phyloP scores from a whole-genome alignment of 2,329 filamentous ascomycete genomes.

The Alternaria sp. region DNA sequence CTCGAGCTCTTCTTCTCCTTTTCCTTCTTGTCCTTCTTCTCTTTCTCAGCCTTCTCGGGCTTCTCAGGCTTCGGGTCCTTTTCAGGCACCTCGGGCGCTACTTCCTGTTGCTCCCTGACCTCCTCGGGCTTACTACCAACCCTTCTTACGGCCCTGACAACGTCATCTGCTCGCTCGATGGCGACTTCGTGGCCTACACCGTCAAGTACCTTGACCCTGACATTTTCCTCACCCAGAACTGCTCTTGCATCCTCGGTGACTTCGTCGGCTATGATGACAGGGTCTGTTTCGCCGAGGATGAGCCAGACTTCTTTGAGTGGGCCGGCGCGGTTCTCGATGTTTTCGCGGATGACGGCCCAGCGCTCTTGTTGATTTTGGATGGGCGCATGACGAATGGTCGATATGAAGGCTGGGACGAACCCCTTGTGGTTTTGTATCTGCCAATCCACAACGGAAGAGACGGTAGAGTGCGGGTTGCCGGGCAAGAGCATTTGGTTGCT shows the following conservation, averaged over 20 bases:
- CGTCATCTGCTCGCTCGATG: conserved; percentile 64
- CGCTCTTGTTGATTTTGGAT: conserved; percentile 68
- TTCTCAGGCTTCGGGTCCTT: neutral
- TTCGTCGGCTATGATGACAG: conserved; percentile 71
- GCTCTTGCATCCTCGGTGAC: conserved; percentile 65
- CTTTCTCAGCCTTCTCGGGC: neutral
- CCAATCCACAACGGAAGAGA: conserved; percentile 71
- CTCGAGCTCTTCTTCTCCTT: conserved; percentile 14
- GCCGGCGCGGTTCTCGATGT: conserved; percentile 39
- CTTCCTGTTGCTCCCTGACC: conserved; percentile 3
- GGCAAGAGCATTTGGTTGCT: conserved; percentile 54
- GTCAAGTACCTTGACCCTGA: conserved; percentile 61
- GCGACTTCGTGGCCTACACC: conserved; percentile 74
- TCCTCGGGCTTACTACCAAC: conserved; percentile 7
- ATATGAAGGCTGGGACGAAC: conserved; percentile 74
- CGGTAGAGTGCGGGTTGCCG: conserved; percentile 59
- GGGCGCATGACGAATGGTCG: conserved; percentile 72
- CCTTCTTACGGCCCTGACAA: conserved; percentile 51
- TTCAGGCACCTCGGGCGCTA: neutral
- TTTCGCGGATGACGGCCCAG: conserved; percentile 64
- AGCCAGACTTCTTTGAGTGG: conserved; percentile 64
- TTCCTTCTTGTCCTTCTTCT: conserved; percentile 6
- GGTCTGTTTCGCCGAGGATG: conserved; percentile 70
- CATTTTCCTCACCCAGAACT: conserved; percentile 63
- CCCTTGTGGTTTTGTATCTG: conserved; percentile 71